Conservation (phyloP, 768 basidiomycete species). For the Lentinus tigrinus region DNA sequence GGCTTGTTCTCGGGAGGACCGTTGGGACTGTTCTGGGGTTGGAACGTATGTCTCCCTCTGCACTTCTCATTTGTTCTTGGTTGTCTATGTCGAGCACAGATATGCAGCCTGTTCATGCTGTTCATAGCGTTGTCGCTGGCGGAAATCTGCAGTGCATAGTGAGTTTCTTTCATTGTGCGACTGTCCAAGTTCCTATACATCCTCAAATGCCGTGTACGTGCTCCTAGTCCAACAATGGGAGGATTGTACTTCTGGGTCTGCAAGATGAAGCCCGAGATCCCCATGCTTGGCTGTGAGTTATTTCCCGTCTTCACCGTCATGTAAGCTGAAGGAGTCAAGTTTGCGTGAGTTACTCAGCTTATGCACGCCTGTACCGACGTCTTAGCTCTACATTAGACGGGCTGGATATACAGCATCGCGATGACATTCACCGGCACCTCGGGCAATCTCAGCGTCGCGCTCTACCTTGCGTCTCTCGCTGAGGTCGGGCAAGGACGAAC, state of each 20-base stretch:
- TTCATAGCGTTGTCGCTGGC: constrained; percentile 55
- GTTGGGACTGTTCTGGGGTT: constrained; percentile 59
- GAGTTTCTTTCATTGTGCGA: constrained; percentile 18
- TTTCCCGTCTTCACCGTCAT: background rate
- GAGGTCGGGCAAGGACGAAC: constrained; percentile 47
- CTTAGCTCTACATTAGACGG: constrained; percentile 37
- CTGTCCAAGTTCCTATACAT: no score
- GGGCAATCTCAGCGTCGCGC: constrained; percentile 53
- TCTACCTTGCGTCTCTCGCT: constrained; percentile 53
- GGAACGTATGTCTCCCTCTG: constrained; percentile 44
- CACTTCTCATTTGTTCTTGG: no score
- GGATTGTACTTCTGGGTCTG: constrained; percentile 66
- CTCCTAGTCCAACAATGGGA: constrained; percentile 51
- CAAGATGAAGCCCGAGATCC: constrained; percentile 54
- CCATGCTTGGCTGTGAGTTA: constrained; percentile 50
- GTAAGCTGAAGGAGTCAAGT: constrained; percentile 2
- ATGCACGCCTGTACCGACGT: constrained; percentile 16
- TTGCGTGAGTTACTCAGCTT: constrained; percentile 4
- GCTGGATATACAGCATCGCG: constrained; percentile 60
- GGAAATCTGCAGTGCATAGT: constrained; percentile 61
- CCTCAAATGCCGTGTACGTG: background rate
- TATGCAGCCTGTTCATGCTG: constrained; percentile 59
- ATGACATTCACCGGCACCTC: constrained; percentile 61
- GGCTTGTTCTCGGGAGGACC: constrained; percentile 59
- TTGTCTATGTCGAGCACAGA: constrained; percentile 26